Evolutionary conservation across 2,329 filamentous ascomycete species (phyloP), one percentile per base, ranked within the genome.

Genomic region (Knufia petricola): DNA sequence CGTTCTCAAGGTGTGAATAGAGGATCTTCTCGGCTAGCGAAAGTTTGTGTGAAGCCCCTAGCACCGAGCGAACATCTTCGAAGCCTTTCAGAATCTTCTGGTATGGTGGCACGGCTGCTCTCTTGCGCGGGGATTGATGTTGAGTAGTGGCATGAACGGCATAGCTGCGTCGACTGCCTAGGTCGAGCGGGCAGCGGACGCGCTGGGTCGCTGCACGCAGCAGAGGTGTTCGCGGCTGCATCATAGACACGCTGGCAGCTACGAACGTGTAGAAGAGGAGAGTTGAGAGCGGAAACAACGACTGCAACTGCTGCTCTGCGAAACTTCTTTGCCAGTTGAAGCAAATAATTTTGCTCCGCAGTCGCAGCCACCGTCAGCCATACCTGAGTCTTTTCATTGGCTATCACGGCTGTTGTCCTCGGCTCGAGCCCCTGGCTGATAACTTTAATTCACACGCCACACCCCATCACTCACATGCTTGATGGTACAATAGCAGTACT

Each of bases 11-110:
- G 70, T 98, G 92, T 61, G 89, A 87, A 74, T 96, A 98, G 50
- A 98, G 78, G 61, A 98, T 95, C 78, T 98, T 98, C 71, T 98
- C 92, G 55, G 92, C 88, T 50, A 98, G 78, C 1, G 90, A 95
- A 51, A 98, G 78, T 49, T 75, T 66, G 24, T 76, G 69, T 13
- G 66, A 66, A 7, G 73, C 68, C 42, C 83, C 84, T 28, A 95
- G 76, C 8, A 94, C 78, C 47, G 78, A 76, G 47, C 80, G 75
- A 26, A 95, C 89, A 63, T 87, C 75, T 54, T 79, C 74, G 54
- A 95, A 83, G 59, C 83, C 85, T 61, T 76, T 77, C 63, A 89
- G 76, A 45, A 95, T 84, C 67, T 83, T 88, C 59, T 83, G 75
- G 69, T 95, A 95, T 23, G 86, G 86, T 40, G 87, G 85, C 56